Evolutionary conservation across 2,329 filamentous ascomycete genomes (phyloP), one percentile per base, ranked within the genome.

Genomic region (Diaporthe sp.): DNA sequence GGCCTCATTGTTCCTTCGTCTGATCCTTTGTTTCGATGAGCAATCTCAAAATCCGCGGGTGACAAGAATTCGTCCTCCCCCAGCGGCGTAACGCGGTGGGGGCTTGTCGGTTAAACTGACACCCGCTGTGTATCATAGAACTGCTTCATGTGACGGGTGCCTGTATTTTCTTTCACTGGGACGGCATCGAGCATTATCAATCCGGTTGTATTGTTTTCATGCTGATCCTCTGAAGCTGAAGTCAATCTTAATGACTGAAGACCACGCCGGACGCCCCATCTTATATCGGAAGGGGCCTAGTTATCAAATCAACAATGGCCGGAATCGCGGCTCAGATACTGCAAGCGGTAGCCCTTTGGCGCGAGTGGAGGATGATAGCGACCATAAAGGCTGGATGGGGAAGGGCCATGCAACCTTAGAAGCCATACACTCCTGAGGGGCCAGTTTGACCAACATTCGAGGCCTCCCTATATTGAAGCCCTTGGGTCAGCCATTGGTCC

Each of bases 401-500:
- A 17, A n/a, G 25, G 42, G 61, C 25, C 19, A 34, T 19, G 4
- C 42, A 22, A 49, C 37, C 37, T 39, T 12, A 13, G 37, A 42
- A 42, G 25, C 61, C 17, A n/a, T 34, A 31, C 7, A 31, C 7
- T 2, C 10, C 28, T 19, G n/a, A n/a, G 28, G 19, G 10, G 42
- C 17, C n/a, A 6, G 4, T 25, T 42, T 28, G 31, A 44, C 39
- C 57, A 46, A 31, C 1, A 10, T n/a, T 19, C 9, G 17, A 58
- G 42, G 42, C 46, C 58, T 49, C 25, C 49, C 44, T 68, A 31
- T 6, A 15, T 12, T 22, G 7, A 58, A 31, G 37, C 39, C 28
- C n/a, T 46, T 37, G 28, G 58, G 37, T 22, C 59, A 37, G 49
- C 28, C 65, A 34, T 51, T 51, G 59, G 39, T 65, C n/a, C 59